These are phyloP conservation scores for Syzygium aqueum DNA, from an alignment of 345 rosid genomes.

Conservation along the genomic window DNA sequence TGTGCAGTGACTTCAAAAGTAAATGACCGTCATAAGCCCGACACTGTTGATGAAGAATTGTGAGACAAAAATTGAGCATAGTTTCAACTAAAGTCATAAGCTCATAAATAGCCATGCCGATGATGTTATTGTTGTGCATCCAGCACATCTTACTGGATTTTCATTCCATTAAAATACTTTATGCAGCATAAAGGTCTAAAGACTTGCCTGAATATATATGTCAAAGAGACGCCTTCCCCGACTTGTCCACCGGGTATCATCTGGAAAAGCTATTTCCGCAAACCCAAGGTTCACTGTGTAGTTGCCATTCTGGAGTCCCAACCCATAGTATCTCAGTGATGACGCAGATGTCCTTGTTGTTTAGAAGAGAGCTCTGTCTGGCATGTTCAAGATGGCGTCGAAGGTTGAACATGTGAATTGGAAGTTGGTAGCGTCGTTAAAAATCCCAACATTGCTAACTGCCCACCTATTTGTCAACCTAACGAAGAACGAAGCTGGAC, in stretches of 20 bases:
- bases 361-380: constrained; percentile 17
- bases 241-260: constrained; percentile 21
- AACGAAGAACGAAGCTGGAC: constrained; percentile 48
- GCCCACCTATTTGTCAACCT: constrained; percentile 32
- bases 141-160: neutral
- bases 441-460: constrained; percentile 32
- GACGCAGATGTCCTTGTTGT: constrained; percentile 60
- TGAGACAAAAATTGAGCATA: neutral
- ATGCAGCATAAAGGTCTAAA: constrained; percentile 18
- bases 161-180: neutral
- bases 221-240: constrained; percentile 46
- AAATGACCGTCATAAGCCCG: neutral
- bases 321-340: constrained; percentile 68
- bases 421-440: constrained; percentile 14
- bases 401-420: constrained; percentile 4
- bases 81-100: neutral
- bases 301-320: constrained; percentile 80
- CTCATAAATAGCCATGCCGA: neutral
- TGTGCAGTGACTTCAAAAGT: neutral
- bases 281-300: constrained; percentile 44
- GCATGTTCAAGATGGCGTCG: constrained; percentile 17
- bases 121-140: neutral
- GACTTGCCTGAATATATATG: constrained; percentile 7
- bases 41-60: neutral
- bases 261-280: constrained; percentile 18